phyloP scores from a whole-genome alignment of 352 stramenopile species.

The Phytopythium helicoides region DNA sequence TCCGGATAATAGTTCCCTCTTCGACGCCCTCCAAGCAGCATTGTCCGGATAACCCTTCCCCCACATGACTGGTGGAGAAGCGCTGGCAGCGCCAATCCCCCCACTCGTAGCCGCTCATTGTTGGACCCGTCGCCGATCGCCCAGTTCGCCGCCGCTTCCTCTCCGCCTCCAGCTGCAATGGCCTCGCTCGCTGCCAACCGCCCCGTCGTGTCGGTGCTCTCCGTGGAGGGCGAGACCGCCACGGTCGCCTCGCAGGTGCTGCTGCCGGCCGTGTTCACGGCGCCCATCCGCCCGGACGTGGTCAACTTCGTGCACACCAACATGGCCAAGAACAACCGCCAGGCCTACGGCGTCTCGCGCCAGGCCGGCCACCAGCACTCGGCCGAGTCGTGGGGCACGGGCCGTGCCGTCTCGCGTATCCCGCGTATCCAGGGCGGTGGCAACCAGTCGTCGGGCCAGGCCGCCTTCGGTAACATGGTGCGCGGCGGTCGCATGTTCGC shows the following conservation, averaged over 20 bases:
- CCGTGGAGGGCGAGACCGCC: conserved; percentile 71
- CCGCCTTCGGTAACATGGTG: conserved; percentile 99
- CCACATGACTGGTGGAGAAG: no score
- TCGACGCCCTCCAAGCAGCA: no score
- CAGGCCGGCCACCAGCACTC: conserved; percentile 96
- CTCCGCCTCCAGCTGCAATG: conserved; percentile 44
- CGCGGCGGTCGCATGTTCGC: conserved; percentile 98
- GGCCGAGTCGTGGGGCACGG: conserved; percentile 98
- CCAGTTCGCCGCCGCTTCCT: conserved; percentile 51
- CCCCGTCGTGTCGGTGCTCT: conserved; percentile 96
- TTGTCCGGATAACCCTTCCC: no score
- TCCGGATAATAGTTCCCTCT: no score
- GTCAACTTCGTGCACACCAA: conserved; percentile 99
- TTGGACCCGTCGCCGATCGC: conserved; percentile 56
- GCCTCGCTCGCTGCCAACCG: conserved; percentile 90
- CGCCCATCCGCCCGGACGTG: conserved; percentile 98
- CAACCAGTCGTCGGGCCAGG: conserved; percentile 97
- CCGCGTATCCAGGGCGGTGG: conserved; percentile 97
- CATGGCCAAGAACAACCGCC: conserved; percentile 99
- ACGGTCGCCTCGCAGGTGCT: conserved; percentile 88
- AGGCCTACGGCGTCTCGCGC: conserved; percentile 97
- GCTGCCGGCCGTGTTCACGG: conserved; percentile 96
- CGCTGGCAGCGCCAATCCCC: no score
- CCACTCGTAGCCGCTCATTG: conserved; percentile 16
- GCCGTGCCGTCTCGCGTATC: conserved; percentile 99